phyloP scores from a whole-genome alignment of 345 rosid genomes.

The Brassica rapa region DNA sequence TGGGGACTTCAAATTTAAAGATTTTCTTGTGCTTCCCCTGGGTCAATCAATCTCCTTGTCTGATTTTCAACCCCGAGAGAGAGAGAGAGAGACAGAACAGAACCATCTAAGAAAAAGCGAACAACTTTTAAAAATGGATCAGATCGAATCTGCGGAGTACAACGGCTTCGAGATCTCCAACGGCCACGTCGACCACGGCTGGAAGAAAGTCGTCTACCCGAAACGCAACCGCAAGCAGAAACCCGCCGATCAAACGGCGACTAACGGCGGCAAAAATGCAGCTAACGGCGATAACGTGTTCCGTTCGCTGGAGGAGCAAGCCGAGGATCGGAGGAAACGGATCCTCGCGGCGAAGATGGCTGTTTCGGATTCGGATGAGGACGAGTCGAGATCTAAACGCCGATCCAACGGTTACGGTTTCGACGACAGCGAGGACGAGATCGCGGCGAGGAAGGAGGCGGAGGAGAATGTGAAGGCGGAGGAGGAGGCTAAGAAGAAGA shows the following conservation, averaged over 20 bases:
- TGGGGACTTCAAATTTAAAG: too few species aligned
- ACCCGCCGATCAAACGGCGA: slow-evolving; percentile 35
- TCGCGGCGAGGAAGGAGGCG: slow-evolving; percentile 29
- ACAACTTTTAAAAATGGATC: slow-evolving; percentile 26
- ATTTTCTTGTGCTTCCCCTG: too few species aligned
- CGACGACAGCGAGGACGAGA: slow-evolving; percentile 43
- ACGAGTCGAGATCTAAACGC: slow-evolving; percentile 25
- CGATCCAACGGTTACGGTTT: slow-evolving; percentile 24
- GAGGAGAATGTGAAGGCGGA: not conserved
- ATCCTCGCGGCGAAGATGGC: slow-evolving; percentile 44
- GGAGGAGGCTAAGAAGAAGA: slow-evolving; percentile 26
- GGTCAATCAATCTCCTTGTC: too few species aligned
- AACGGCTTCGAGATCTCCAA: slow-evolving; percentile 39
- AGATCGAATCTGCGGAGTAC: slow-evolving; percentile 41
- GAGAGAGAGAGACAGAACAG: too few species aligned
- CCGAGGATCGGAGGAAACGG: slow-evolving; percentile 50
- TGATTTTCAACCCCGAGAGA: too few species aligned
- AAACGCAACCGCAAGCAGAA: slow-evolving; percentile 59
- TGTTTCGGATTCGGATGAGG: slow-evolving; percentile 24
- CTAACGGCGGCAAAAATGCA: not conserved
- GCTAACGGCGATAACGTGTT: slow-evolving; percentile 47
- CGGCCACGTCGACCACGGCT: slow-evolving; percentile 58
- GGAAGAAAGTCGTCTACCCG: slow-evolving; percentile 66
- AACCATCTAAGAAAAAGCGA: too few species aligned
- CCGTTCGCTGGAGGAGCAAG: slow-evolving; percentile 51